Conservation (phyloP, 371 early-diverging fungal genomes). For the Syncephalis fuscata region DNA sequence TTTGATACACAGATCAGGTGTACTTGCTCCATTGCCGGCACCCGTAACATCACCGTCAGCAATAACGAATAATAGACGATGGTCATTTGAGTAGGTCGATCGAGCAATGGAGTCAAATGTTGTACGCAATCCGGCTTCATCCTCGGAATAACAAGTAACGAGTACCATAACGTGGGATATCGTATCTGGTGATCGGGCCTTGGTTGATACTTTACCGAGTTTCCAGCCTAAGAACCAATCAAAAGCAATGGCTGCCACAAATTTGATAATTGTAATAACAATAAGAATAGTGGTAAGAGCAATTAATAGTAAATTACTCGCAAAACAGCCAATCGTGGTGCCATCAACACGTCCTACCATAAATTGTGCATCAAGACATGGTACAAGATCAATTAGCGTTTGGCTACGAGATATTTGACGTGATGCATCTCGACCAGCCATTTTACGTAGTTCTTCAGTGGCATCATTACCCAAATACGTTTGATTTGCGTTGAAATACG, state of each 20-base stretch:
- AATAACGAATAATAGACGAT: slow-evolving; percentile 77
- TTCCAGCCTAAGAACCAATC: slow-evolving; percentile 50
- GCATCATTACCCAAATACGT: slow-evolving; percentile 5
- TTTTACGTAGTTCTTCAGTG: slow-evolving; percentile 11
- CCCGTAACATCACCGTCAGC: slow-evolving; percentile 80
- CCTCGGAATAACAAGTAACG: slow-evolving; percentile 84
- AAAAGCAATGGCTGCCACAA: slow-evolving; percentile 57
- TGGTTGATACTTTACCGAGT: slow-evolving; percentile 26
- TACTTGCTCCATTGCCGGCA: slow-evolving; percentile 52
- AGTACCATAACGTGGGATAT: slow-evolving; percentile 12
- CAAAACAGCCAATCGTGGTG: slow-evolving; percentile 49
- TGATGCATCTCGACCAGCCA: slow-evolving; percentile 17
- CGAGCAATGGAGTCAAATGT: slow-evolving; percentile 82
- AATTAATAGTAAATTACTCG: slow-evolving; percentile 20
- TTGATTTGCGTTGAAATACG: slow-evolving; percentile 9
- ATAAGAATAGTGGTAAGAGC: slow-evolving; percentile 29
- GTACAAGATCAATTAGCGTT: slow-evolving; percentile 11
- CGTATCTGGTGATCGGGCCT: slow-evolving; percentile 2
- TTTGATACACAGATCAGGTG: slow-evolving; percentile 54
- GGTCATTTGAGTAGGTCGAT: slow-evolving; percentile 66
- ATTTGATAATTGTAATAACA: slow-evolving; percentile 42
- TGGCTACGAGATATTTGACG: slow-evolving; percentile 8
- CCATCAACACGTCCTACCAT: slow-evolving; percentile 50
- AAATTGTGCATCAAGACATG: slow-evolving; percentile 29
- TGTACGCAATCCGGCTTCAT: slow-evolving; percentile 61